Percentiles rank a stretch among this genome's conserved stretches.
Conservation (phyloP, 306 rosid species). For the Medicago ruthenica region DNA sequence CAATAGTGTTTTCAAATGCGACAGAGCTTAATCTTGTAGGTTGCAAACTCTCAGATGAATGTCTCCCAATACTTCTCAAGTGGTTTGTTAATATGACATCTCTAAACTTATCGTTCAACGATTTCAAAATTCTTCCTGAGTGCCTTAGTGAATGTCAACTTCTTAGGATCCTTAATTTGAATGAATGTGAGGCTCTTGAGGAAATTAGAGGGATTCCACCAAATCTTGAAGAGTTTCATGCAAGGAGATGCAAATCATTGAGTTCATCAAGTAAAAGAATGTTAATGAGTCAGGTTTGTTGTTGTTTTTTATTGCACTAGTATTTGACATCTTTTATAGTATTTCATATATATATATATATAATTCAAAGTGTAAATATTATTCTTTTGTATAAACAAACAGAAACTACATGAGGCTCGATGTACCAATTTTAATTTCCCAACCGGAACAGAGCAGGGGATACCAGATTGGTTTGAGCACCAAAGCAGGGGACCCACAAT, state of each 20-base stretch:
- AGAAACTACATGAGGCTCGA: too few species aligned
- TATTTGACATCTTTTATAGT: too few species aligned
- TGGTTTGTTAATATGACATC: neutral
- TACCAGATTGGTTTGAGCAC: constrained; percentile 26
- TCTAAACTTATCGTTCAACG: neutral
- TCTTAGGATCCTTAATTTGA: neutral
- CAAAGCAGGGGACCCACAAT: neutral
- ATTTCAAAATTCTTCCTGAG: neutral
- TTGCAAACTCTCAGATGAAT: neutral
- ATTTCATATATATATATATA: too few species aligned
- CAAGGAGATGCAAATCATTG: neutral
- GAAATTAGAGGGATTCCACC: constrained; percentile 38
- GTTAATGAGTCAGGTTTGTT: neutral
- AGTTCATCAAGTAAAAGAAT: constrained; percentile 1
- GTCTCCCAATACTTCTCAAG: neutral
- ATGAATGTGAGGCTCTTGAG: neutral
- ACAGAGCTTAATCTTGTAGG: fast-evolving
- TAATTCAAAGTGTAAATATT: too few species aligned
- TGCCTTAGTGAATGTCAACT: neutral
- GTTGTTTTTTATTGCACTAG: too few species aligned
- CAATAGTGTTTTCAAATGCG: neutral
- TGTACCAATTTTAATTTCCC: neutral
- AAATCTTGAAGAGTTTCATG: neutral
- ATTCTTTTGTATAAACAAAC: too few species aligned
- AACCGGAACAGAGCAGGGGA: neutral